Percentiles rank a stretch among this genome's conserved stretches.
Conservation (phyloP, 2,329 filamentous ascomycete genomes). For the Plenodomus lindquistii region DNA sequence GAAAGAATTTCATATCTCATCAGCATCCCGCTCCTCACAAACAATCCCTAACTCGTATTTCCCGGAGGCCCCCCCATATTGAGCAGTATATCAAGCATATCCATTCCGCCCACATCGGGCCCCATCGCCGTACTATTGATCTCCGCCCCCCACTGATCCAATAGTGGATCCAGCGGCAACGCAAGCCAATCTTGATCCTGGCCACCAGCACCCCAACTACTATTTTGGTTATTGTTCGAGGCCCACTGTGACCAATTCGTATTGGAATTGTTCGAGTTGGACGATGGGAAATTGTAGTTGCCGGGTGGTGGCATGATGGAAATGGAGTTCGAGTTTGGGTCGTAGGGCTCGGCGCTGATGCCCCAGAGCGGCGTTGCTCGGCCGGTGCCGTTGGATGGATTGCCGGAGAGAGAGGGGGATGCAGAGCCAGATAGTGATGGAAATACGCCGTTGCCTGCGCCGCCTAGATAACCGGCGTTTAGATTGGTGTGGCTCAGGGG, state of each 20-base stretch:
- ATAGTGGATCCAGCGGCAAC: conserved; percentile 63
- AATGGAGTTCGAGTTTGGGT: conserved; percentile 48
- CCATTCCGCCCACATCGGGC: conserved; percentile 65
- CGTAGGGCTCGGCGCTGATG: conserved; percentile 51
- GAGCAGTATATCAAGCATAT: conserved; percentile 55
- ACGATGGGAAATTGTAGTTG: conserved; percentile 17
- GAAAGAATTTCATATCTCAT: background rate
- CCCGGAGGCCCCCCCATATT: conserved; percentile 42
- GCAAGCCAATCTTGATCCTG: conserved; percentile 62
- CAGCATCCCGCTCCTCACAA: too few relatives aligned
- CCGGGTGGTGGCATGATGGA: conserved; percentile 55
- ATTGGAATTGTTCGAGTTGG: conserved; percentile 9
- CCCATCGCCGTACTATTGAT: conserved; percentile 61
- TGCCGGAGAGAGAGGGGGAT: background rate
- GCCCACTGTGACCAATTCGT: conserved; percentile 28
- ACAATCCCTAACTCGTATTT: background rate
- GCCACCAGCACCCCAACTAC: conserved; percentile 22
- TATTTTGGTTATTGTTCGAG: conserved; percentile 17
- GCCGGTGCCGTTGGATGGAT: conserved; percentile 15
- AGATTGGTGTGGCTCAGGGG: conserved; percentile 20
- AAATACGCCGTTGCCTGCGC: background rate
- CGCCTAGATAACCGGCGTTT: background rate
- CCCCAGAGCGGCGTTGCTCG: conserved; percentile 48
- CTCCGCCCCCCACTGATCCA: conserved; percentile 61
- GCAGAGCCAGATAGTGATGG: background rate